A percentile compares a stretch with the other conserved stretches of the same genome.
Evolutionary conservation across 2,329 filamentous ascomycete species (phyloP).

Genomic region (Xylariales sp.): DNA sequence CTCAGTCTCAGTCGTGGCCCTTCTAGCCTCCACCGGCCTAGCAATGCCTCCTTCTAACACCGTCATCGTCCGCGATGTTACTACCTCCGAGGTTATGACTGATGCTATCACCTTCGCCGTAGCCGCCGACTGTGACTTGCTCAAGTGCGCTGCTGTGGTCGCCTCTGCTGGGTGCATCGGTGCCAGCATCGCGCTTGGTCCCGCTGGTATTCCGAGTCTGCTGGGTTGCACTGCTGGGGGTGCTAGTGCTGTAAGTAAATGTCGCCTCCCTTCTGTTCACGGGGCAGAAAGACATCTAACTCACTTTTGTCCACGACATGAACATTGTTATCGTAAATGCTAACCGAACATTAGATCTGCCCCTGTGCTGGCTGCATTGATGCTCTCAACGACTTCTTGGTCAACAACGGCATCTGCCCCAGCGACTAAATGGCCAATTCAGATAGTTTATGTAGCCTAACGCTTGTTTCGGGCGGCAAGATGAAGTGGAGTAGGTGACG

Average conservation of each 20-base stretch:
- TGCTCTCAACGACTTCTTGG: not conserved
- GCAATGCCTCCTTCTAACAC: not conserved
- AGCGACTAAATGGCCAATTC: too few species aligned
- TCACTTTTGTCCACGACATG: too few species aligned
- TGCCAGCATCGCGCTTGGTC: not conserved
- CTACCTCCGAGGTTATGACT: not conserved
- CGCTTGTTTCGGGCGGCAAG: too few species aligned
- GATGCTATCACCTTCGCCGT: not conserved
- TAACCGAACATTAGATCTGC: not conserved
- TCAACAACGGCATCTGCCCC: not conserved
- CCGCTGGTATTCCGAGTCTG: not conserved
- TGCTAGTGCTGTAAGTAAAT: not conserved
- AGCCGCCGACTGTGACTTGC: not conserved
- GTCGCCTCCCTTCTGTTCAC: not conserved
- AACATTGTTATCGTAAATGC: too few species aligned
- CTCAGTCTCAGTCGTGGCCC: not conserved
- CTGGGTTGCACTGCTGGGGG: not conserved
- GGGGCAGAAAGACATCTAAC: not conserved
- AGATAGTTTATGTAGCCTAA: too few species aligned
- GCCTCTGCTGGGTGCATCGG: not conserved
- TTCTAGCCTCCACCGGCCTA: slow-evolving; percentile 2
- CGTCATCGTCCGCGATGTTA: not conserved
- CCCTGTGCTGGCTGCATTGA: not conserved
- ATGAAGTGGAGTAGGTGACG: too few species aligned
- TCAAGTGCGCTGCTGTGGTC: slow-evolving; percentile 1